Base-by-base conservation (phyloP, 2,329 filamentous ascomycete species). In the Pestalotiopsis sp. region DNA sequence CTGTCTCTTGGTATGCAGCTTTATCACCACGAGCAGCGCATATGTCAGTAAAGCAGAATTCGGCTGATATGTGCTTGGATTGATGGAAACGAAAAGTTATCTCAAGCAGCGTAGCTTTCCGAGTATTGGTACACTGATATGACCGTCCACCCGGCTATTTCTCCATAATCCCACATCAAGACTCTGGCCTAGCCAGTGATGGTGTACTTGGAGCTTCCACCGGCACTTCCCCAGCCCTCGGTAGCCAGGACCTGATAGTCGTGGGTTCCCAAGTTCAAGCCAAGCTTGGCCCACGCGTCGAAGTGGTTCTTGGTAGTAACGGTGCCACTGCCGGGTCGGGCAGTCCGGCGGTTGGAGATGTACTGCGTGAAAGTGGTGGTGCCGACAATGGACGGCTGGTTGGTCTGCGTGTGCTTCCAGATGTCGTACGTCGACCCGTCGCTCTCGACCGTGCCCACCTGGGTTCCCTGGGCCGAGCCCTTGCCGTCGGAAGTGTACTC, bases 171-270 rank as follows among this genome's bases (percentile, higher is more conserved):
- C 60, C 11, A 63, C 2, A 60, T 63, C 14, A 25, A 20, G 4
- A 2, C 60, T 41, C 23, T 9, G 23, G 4, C n/a, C n/a, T 41
- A 64, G 13, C 38, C 49, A n/a, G 23, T 31, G 63, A 77, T 58
- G 27, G 76, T 76, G 67, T 78, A 78, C 72, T 78, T 70, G 57
- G 76, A 76, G 20, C 68, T 76, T 11, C 76, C 77, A 5, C 71
- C 75, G 0, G 76, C 77, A 60, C 66, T 75, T 66, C 75, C 72
- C 77, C 77, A 86, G 3, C 84, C 84, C 76, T 87, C 85, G 1
- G 82, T 85, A 3, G 85, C 85, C 23, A 86, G 73, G 68, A 87
- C 85, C 81, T 84, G 82, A 75, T 87, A 87, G 76, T 87, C 79
- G 72, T 82, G 80, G 39, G 73, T 77, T 3, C 86, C 86, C 25